phyloP scores from a whole-genome alignment of 176 grass and related monocot genomes.

The Musa acuminata region DNA sequence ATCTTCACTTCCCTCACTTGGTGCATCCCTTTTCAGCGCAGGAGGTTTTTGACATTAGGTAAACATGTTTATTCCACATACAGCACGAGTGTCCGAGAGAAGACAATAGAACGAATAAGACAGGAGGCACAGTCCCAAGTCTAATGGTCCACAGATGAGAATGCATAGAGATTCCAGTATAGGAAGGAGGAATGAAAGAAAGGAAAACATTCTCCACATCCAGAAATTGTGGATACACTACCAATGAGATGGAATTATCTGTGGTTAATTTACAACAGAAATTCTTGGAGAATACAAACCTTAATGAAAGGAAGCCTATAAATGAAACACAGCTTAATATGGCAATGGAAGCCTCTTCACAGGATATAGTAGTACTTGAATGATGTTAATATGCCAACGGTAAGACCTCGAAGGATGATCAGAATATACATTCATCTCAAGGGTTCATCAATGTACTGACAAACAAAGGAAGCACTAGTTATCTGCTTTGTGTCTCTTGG shows the following conservation, averaged over 20 bases:
- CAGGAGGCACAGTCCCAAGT: no score
- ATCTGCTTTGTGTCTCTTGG: conserved; percentile 45
- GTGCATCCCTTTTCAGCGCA: no score
- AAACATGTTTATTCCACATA: no score
- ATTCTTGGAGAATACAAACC: conserved; percentile 26
- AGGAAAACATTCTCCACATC: no score
- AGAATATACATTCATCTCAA: conserved; percentile 50
- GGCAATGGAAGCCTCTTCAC: conserved; percentile 35
- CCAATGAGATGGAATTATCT: not conserved
- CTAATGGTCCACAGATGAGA: no score
- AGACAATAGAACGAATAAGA: no score
- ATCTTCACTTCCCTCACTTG: no score
- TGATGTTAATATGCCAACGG: not conserved
- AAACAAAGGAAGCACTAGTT: conserved; percentile 23
- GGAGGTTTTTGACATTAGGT: no score
- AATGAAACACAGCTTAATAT: conserved; percentile 61
- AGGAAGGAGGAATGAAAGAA: not conserved
- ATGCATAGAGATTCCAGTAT: not conserved
- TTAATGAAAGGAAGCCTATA: conserved; percentile 66
- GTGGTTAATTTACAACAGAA: conserved; percentile 26
- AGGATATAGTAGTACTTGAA: not conserved
- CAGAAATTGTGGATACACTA: not conserved
- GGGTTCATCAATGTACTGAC: not conserved
- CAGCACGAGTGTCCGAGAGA: no score
- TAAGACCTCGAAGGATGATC: not conserved